A percentile compares a stretch with the other conserved stretches of the same genome.
Evolutionary conservation across 202 grass and related monocot genomes (phyloP).

Genomic region (Eragrostis tef): DNA sequence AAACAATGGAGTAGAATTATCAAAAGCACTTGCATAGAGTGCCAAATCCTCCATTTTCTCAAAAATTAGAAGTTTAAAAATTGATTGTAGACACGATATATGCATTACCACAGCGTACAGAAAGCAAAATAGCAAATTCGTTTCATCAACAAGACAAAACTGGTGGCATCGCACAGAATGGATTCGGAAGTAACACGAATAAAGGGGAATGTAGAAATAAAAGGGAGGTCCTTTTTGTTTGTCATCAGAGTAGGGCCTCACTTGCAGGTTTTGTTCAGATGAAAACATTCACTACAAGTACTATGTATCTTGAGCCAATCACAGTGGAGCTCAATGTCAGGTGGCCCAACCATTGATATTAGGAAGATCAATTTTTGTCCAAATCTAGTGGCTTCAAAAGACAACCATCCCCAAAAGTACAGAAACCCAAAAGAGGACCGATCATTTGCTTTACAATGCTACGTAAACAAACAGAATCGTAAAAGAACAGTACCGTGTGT

Average conservation of each 20-base stretch:
- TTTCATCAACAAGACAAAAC: conserved; percentile 7
- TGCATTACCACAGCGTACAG: neutral
- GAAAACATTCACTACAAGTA: neutral
- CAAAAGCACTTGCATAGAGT: neutral
- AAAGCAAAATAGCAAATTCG: conserved; percentile 2
- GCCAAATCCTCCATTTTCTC: neutral
- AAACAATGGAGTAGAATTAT: conserved; percentile 3
- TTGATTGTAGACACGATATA: conserved; percentile 4
- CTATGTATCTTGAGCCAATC: neutral
- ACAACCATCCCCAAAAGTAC: conserved; percentile 31
- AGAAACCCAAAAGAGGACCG: neutral
- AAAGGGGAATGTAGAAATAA: neutral
- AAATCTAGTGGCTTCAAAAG: neutral
- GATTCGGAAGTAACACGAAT: conserved; percentile 9
- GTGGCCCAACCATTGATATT: neutral
- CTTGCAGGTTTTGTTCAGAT: conserved; percentile 8
- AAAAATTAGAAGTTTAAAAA: neutral
- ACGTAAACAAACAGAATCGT: conserved; percentile 19
- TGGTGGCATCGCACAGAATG: neutral
- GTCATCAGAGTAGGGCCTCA: neutral
- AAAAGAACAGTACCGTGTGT: conserved; percentile 57
- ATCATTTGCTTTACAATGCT: conserved; percentile 16
- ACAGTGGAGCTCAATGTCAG: neutral
- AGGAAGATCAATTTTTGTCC: neutral
- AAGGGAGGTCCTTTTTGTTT: neutral